Base-by-base conservation (phyloP, 1,284 basidiomycete species). In the Ceratobasidium sp. region DNA sequence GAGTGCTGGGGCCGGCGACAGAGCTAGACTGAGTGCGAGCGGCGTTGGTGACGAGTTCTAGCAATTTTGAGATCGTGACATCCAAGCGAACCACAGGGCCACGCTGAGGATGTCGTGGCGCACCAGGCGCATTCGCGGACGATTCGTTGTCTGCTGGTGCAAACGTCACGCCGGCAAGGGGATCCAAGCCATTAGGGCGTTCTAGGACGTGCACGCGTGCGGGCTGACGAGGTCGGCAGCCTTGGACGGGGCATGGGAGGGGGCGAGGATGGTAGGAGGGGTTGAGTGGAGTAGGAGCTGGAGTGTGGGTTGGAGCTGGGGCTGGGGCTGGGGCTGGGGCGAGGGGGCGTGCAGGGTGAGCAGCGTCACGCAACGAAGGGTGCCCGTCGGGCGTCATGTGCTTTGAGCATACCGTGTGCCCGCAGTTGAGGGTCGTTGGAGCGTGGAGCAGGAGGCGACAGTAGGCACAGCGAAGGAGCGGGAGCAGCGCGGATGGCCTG, bases 341-440 rank as follows among this genome's bases (percentile, higher is more conserved):
- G 16, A 58, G 25, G 72, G 62, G 48, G 30, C 30, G 53, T 36
- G 53, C 53, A 33, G 53, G 16, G 28, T 16, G 53, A 56, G 53
- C 30, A 7, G 53, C 18, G 16, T 25, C 30, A 18, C 11, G 44
- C 63, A 30, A 61, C 21, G 36, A 36, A 4, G 33, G 36, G 25
- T 66, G 46, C 9, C 9, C 63, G 28, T 33, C 64, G 9, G 66
- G 40, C 40, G 25, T 28, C 42, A 64, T 56, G 60, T 83, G 83
- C n/a, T 74, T 72, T 0, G 80, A 75, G 56, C 86, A 88, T 60
- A 87, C 76, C 28, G 86, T 83, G 74, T 88, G 87, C 2, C 87
- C 87, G 73, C 87, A 88, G 36, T 81, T 81, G 53, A 88, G 82
- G 0, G 86, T 87, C 11, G 83, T 81, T 0, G 87, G 86, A 1